Percentiles rank a stretch among this genome's conserved stretches.
phyloP scores from a whole-genome alignment of 2,329 filamentous ascomycete species.

The Neofusicoccum umdonicola region DNA sequence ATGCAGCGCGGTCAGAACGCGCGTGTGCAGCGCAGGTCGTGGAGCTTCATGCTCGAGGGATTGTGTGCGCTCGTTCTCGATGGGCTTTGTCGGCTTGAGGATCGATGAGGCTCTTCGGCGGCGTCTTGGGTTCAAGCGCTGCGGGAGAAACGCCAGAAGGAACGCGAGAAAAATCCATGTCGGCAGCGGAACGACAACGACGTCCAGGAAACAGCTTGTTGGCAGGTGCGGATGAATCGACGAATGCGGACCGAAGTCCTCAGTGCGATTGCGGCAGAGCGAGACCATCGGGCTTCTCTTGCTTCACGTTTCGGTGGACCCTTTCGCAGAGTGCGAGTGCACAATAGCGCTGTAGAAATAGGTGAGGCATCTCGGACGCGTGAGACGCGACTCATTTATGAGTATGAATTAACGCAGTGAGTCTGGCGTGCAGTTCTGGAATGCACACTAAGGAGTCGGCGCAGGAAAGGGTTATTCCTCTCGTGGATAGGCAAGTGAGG shows the following conservation, averaged over 20 bases:
- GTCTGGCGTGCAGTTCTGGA: background rate
- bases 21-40: background rate
- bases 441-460: background rate
- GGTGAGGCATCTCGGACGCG: background rate
- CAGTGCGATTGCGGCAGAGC: conserved; percentile 31
- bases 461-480: background rate
- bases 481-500: background rate
- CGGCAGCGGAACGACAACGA: conserved; percentile 36
- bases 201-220: conserved; percentile 38
- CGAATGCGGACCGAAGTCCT: conserved; percentile 35
- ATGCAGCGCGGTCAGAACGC: conserved; percentile 24
- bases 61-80: conserved; percentile 6
- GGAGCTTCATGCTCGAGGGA: background rate
- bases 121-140: background rate
- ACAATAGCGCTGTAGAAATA: background rate
- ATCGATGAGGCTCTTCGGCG: background rate
- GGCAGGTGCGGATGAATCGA: conserved; percentile 31
- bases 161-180: conserved; percentile 31
- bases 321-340: background rate
- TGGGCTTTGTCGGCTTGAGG: conserved; percentile 4
- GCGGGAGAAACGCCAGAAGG: conserved; percentile 25
- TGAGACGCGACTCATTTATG: background rate
- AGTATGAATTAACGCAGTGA: background rate
- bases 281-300: conserved; percentile 8
- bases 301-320: background rate